phyloP scores from a whole-genome alignment of 495 filamentous ascomycete genomes.

The Stereocaulon alpinum region DNA sequence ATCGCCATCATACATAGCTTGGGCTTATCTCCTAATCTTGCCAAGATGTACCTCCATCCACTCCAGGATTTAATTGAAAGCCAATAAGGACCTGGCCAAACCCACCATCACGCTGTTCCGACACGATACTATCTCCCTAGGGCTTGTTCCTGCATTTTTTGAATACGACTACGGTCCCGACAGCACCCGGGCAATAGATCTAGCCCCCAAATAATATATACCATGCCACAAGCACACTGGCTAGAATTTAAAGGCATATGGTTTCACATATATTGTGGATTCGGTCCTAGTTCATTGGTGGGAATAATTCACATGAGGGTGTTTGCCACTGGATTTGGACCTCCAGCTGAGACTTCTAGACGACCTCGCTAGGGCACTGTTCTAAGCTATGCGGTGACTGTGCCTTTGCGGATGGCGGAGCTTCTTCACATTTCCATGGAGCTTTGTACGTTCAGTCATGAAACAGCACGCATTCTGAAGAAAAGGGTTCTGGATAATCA shows the following conservation, averaged over 20 bases:
- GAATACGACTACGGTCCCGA: neutral
- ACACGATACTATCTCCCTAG: slow-evolving; percentile 1
- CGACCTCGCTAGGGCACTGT: neutral
- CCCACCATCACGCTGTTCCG: neutral
- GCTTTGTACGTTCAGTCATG: neutral
- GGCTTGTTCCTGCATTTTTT: neutral
- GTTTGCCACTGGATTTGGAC: neutral
- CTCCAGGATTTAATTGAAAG: neutral
- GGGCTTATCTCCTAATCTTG: too few species aligned
- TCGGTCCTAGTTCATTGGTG: neutral
- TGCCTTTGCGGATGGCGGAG: neutral
- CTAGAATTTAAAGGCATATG: neutral
- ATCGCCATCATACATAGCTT: neutral
- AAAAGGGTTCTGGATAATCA: neutral
- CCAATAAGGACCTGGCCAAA: neutral
- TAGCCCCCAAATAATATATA: neutral
- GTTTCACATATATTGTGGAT: neutral
- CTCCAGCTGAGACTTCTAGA: neutral
- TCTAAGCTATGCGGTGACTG: neutral
- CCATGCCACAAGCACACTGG: neutral
- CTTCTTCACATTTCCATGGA: neutral
- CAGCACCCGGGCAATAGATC: neutral
- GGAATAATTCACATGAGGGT: neutral
- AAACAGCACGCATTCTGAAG: neutral
- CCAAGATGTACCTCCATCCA: neutral